A percentile compares a stretch with the other conserved stretches of the same genome.
Conservation (phyloP, 2,329 filamentous ascomycete species). For the Metarhizium album region DNA sequence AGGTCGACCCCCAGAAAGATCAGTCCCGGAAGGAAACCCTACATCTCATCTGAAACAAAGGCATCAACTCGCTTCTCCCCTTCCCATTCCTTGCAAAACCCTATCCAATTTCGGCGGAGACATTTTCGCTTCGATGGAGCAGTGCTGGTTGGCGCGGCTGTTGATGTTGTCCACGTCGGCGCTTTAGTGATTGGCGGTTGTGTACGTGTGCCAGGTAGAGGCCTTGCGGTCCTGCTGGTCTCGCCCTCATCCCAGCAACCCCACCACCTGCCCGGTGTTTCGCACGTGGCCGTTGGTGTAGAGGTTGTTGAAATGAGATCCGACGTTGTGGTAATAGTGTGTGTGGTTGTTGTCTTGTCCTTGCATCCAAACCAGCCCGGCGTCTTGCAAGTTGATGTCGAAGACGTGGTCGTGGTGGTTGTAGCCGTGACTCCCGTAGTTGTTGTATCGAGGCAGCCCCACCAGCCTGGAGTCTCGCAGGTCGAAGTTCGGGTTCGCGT, state of each 20-base stretch:
- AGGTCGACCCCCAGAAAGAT: not conserved
- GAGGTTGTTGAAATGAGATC: conserved; percentile 17
- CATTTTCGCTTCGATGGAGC: conserved; percentile 21
- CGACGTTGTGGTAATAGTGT: conserved; percentile 20
- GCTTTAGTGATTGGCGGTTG: conserved; percentile 18
- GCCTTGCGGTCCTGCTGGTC: conserved; percentile 11
- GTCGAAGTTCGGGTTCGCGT: conserved; percentile 75
- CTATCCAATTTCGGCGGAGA: conserved; percentile 28
- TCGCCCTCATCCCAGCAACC: conserved; percentile 38
- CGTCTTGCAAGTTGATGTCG: conserved; percentile 46
- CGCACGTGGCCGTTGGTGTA: conserved; percentile 29
- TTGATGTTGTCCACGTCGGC: conserved; percentile 19
- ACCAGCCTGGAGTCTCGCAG: conserved; percentile 89
- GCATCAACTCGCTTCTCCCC: conserved; percentile 11
- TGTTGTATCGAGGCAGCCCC: conserved; percentile 63
- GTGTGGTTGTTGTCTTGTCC: conserved; percentile 28
- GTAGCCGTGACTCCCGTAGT: conserved; percentile 33
- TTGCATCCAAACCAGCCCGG: conserved; percentile 61
- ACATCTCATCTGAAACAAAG: conserved; percentile 23
- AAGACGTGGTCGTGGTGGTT: conserved; percentile 26
- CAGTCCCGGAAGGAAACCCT: not conserved
- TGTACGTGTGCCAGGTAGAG: not conserved
- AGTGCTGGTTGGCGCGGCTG: conserved; percentile 16
- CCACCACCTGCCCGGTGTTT: conserved; percentile 45
- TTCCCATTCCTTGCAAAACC: conserved; percentile 29